These are phyloP conservation scores for Leccinum griseonigrum DNA, from an alignment of 1,284 basidiomycete species.

Conservation along the genomic window DNA sequence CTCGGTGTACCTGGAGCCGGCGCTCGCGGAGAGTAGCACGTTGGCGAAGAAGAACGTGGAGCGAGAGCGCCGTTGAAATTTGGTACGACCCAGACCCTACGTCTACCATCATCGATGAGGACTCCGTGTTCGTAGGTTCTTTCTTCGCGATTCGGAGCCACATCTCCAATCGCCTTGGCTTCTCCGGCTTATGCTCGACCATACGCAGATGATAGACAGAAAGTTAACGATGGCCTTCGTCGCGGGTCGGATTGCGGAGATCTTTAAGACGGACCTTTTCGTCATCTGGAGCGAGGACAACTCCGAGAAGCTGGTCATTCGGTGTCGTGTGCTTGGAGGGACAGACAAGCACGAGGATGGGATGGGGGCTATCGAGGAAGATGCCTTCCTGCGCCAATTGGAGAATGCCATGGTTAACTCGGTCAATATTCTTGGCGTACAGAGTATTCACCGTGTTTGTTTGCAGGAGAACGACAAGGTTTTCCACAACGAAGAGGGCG, in stretches of 20 bases:
- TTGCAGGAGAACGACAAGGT: constrained; percentile 87
- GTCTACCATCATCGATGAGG: constrained; percentile 94
- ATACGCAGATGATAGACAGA: constrained; percentile 97
- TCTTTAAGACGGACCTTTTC: constrained; percentile 95
- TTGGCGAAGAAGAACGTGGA: constrained; percentile 62
- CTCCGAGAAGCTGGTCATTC: constrained; percentile 95
- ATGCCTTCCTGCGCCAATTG: constrained; percentile 94
- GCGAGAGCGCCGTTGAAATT: constrained; percentile 78
- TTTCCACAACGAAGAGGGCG: constrained; percentile 62
- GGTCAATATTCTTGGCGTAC: constrained; percentile 92
- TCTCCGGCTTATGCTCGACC: constrained; percentile 93
- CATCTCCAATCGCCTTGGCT: constrained; percentile 97
- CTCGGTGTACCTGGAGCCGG: constrained; percentile 82
- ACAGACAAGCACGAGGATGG: constrained; percentile 90
- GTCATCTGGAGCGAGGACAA: constrained; percentile 99
- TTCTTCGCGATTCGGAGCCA: constrained; percentile 98
- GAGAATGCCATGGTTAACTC: constrained; percentile 97
- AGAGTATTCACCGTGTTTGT: constrained; percentile 91
- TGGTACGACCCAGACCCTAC: constrained; percentile 97
- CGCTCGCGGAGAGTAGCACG: constrained; percentile 58
- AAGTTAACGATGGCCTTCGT: constrained; percentile 96
- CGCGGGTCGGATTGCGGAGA: constrained; percentile 90
- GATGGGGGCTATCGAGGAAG: constrained; percentile 79
- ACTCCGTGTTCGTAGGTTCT: constrained; percentile 94
- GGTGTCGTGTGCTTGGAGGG: constrained; percentile 90